Conservation (phyloP, 2,329 filamentous ascomycete genomes). For the Celoporthe dispersa region DNA sequence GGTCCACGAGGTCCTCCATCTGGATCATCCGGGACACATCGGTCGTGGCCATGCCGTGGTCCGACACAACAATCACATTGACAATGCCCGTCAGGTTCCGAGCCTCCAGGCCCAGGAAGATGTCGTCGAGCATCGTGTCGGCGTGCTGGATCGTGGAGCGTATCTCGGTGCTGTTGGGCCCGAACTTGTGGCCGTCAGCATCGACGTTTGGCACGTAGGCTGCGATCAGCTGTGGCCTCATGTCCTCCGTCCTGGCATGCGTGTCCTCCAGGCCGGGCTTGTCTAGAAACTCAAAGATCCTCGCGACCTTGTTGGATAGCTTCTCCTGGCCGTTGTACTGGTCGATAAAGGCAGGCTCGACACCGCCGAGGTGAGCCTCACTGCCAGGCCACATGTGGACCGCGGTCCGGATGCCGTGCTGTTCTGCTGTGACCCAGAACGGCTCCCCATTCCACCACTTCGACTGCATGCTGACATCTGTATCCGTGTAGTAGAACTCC, state of each 20-base stretch:
- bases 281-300: slow-evolving; percentile 84
- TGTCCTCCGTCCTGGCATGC: slow-evolving; percentile 51
- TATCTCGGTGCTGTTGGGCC: slow-evolving; percentile 95
- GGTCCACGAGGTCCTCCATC: slow-evolving; percentile 85
- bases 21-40: slow-evolving; percentile 80
- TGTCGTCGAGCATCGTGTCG: slow-evolving; percentile 77
- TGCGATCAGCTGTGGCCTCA: slow-evolving; percentile 87
- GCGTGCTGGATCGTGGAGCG: slow-evolving; percentile 75
- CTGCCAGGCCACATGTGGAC: slow-evolving; percentile 99
- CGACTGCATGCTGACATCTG: slow-evolving; percentile 73
- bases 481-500: slow-evolving; percentile 88
- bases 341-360: slow-evolving; percentile 81
- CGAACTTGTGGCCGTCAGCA: slow-evolving; percentile 81
- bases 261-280: slow-evolving; percentile 72
- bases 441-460: slow-evolving; percentile 98
- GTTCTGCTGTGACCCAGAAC: slow-evolving; percentile 91
- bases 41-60: slow-evolving; percentile 98
- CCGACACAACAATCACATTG: slow-evolving; percentile 94
- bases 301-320: slow-evolving; percentile 74
- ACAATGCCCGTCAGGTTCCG: slow-evolving; percentile 89
- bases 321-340: slow-evolving; percentile 79
- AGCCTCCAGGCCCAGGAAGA: slow-evolving; percentile 76
- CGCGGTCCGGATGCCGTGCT: slow-evolving; percentile 75
- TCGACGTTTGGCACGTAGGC: slow-evolving; percentile 96
- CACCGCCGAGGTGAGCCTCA: slow-evolving; percentile 79